Conservation (phyloP, 1,284 basidiomycete species). For the Sparassis latifolia region DNA sequence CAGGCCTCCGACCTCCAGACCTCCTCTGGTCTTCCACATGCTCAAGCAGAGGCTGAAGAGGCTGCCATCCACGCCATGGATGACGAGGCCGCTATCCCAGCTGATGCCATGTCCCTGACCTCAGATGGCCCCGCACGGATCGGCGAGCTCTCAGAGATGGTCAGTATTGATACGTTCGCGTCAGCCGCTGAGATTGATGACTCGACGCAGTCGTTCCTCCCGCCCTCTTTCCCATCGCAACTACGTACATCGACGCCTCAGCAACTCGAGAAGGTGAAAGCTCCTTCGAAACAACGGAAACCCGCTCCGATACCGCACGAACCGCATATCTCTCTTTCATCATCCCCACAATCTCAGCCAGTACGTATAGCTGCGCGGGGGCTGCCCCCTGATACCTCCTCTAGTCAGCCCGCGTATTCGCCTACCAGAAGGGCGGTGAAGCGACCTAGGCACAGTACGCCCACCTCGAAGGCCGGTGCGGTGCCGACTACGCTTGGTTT, state of each 20-base stretch:
- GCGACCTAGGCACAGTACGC: slow-evolving; percentile 13
- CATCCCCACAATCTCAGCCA: slow-evolving; percentile 9
- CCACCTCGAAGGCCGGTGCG: slow-evolving; percentile 10
- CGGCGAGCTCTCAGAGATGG: slow-evolving; percentile 22
- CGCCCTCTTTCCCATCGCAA: slow-evolving; percentile 33
- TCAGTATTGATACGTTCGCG: slow-evolving; percentile 21
- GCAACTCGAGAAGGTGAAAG: slow-evolving; percentile 2
- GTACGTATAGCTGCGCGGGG: not conserved
- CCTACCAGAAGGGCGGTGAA: slow-evolving; percentile 12
- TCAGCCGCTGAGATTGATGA: slow-evolving; percentile 6
- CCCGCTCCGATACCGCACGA: slow-evolving; percentile 25
- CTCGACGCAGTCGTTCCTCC: slow-evolving; percentile 22
- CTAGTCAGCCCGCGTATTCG: slow-evolving; percentile 11
- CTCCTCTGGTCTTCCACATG: too few species aligned
- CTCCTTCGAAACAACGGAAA: slow-evolving; percentile 17
- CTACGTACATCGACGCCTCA: slow-evolving; percentile 33
- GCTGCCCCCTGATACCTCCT: slow-evolving; percentile 10
- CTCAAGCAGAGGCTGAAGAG: too few species aligned
- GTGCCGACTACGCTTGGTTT: slow-evolving; percentile 3
- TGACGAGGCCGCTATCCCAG: too few species aligned
- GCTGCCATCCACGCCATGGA: too few species aligned
- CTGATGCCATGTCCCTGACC: too few species aligned
- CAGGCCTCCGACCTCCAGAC: too few species aligned
- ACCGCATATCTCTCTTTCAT: slow-evolving; percentile 16
- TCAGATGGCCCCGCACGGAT: slow-evolving; percentile 4